Conservation (phyloP, 164 flowering plant species). For the Taxillus chinensis region DNA sequence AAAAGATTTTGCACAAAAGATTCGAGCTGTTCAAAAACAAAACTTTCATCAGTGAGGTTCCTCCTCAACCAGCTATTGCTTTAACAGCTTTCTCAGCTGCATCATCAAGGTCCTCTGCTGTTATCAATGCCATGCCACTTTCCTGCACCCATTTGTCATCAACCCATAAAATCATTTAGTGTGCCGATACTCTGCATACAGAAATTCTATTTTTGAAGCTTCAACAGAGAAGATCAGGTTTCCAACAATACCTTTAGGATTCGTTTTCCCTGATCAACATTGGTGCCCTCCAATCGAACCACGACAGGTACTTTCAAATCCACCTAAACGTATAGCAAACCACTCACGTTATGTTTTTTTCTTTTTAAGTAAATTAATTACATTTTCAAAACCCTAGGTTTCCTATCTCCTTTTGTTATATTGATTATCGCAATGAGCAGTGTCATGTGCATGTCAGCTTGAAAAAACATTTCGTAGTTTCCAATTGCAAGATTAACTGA, state of each 20-base stretch:
- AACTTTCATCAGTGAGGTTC: neutral
- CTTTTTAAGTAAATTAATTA: too few relatives aligned
- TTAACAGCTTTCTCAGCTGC: conserved; percentile 96
- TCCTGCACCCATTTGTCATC: conserved; percentile 29
- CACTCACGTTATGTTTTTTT: too few relatives aligned
- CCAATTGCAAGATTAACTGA: too few relatives aligned
- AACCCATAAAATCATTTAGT: neutral
- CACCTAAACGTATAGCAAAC: conserved; percentile 31
- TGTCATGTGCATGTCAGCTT: too few relatives aligned
- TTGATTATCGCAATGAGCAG: too few relatives aligned
- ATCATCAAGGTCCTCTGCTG: conserved; percentile 94
- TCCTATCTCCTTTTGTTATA: too few relatives aligned
- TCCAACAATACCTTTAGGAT: conserved; percentile 65
- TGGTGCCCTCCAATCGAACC: conserved; percentile 97
- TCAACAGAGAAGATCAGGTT: neutral
- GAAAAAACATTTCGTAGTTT: too few relatives aligned
- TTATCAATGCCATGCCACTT: conserved; percentile 76
- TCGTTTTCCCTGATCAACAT: conserved; percentile 95
- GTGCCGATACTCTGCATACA: neutral
- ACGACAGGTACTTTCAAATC: conserved; percentile 82
- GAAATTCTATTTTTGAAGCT: neutral
- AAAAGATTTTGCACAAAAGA: too few relatives aligned
- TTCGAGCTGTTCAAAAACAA: too few relatives aligned
- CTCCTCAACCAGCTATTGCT: conserved; percentile 26
- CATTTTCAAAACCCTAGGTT: too few relatives aligned